Base-by-base conservation (phyloP, 2,329 filamentous ascomycete species). In the Hypoxylon sp. region DNA sequence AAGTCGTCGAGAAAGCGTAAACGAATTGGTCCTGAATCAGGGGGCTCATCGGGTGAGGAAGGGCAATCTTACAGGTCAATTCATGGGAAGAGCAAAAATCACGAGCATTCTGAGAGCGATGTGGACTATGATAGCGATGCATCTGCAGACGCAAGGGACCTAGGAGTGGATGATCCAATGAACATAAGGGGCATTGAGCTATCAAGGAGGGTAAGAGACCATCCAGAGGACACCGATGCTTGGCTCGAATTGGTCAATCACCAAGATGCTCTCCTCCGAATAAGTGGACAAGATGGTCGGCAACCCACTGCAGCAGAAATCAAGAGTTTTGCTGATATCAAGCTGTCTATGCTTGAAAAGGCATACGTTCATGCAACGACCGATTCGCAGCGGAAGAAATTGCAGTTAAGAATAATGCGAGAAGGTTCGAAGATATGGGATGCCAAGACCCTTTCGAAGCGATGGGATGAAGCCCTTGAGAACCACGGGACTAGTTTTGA, bases 161-260 rank as follows among this genome's bases (percentile, higher is more conserved):
- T 77, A 16, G 76, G 76, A 19, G 63, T 75, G 7, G 79, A 83
- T 52, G 80, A 84, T 29, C 81, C 84, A 1, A 76, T 86, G 2
- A 86, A 82, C 46, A 80, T 84, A 73, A 85, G 80, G 61, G 88
- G 88, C 12, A 82, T 90, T 0, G 81, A 89, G 54, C 81, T 97
- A 6, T 87, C 85, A 2, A 86, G 85, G 11, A 83, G 77, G 29
- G 88, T 93, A 32, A 88, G 90, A 59, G 82, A 90, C 1, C 77
- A 87, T 21, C 92, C 94, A 0, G 77, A 83, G 5, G 87, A 96
- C 73, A 82, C 92, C 19, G 81, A 88, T 43, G 84, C 88, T 16
- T 98, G 95, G 95, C 78, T 96, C 14, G 84, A 87, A 37, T 83
- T 97, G n/a, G 90, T 95, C 47, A 81, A 88, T 6, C 89, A 97